Conservation (phyloP, 768 basidiomycete genomes). For the Lactarius sanguifluus region DNA sequence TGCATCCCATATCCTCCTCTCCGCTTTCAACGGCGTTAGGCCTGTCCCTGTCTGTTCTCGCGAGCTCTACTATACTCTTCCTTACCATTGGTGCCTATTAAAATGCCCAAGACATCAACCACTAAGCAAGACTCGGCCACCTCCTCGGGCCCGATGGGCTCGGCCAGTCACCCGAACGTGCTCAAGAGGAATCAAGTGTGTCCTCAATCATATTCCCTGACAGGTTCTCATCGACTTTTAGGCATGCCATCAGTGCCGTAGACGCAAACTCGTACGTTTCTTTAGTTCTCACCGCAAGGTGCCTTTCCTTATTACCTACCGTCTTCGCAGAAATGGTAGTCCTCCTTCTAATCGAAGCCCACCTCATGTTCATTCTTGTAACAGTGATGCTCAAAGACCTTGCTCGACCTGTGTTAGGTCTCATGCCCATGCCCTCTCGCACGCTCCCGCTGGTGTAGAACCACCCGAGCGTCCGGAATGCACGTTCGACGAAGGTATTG, state of each 20-base stretch:
- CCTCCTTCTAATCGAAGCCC: neutral
- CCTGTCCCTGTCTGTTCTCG: neutral
- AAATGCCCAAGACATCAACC: constrained; percentile 26
- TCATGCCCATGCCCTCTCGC: constrained; percentile 64
- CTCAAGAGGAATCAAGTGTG: constrained; percentile 38
- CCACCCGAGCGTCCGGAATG: constrained; percentile 63
- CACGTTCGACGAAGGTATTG: constrained; percentile 69
- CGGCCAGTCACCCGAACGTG: constrained; percentile 28
- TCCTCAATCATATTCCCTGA: constrained; percentile 6
- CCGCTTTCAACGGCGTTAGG: neutral
- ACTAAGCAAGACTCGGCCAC: constrained; percentile 25
- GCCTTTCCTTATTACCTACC: constrained; percentile 13
- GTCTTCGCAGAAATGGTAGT: constrained; percentile 34
- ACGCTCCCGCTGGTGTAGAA: constrained; percentile 55
- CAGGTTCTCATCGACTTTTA: constrained; percentile 16
- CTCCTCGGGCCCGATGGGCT: constrained; percentile 27
- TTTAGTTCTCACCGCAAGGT: neutral
- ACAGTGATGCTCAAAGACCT: constrained; percentile 71
- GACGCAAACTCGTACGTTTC: constrained; percentile 63
- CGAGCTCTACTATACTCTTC: neutral
- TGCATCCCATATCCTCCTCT: neutral
- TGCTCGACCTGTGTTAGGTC: constrained; percentile 78
- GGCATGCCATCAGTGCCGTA: constrained; percentile 62
- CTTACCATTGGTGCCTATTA: neutral
- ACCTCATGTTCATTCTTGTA: neutral